A percentile compares a stretch with the other conserved stretches of the same genome.
phyloP scores from a whole-genome alignment of 169 alveolate species.

The Eimeria praecox region DNA sequence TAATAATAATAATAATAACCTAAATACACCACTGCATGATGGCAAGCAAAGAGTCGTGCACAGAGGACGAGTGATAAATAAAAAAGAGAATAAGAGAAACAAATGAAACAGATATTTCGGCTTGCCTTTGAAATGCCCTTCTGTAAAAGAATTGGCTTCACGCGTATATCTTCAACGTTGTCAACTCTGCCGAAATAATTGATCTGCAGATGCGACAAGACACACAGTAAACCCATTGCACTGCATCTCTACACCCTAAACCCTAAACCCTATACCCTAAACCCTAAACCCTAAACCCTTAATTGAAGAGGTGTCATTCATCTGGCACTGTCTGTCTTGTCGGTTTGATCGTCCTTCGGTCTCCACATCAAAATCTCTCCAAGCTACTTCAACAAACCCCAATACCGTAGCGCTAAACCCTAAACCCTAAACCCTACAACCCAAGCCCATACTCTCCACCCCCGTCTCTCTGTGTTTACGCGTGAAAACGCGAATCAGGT shows the following conservation, averaged over 20 bases:
- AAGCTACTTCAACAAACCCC: too few species aligned
- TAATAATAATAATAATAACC: too few species aligned
- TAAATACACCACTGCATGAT: too few species aligned
- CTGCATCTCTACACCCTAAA: too few species aligned
- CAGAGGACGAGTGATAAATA: background rate
- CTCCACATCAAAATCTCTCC: too few species aligned
- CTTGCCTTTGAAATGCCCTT: slow-evolving; percentile 94
- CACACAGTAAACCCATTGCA: too few species aligned
- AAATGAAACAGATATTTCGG: background rate
- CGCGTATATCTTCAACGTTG: slow-evolving; percentile 91
- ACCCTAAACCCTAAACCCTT: too few species aligned
- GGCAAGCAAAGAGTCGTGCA: too few species aligned
- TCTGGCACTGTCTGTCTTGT: too few species aligned
- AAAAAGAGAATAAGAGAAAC: background rate
- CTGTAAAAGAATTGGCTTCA: slow-evolving; percentile 91
- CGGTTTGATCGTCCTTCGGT: too few species aligned
- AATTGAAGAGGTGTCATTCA: too few species aligned
- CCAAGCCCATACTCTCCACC: background rate
- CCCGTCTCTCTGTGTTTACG: background rate
- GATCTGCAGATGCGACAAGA: slow-evolving; percentile 35
- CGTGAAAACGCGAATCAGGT: background rate
- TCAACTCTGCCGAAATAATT: slow-evolving; percentile 94
- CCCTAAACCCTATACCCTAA: too few species aligned
- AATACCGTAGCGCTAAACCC: background rate
- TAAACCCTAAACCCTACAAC: background rate